These are phyloP conservation scores for Penstemon eatonii DNA, from an alignment of 257 asterid species.

Conservation along the genomic window DNA sequence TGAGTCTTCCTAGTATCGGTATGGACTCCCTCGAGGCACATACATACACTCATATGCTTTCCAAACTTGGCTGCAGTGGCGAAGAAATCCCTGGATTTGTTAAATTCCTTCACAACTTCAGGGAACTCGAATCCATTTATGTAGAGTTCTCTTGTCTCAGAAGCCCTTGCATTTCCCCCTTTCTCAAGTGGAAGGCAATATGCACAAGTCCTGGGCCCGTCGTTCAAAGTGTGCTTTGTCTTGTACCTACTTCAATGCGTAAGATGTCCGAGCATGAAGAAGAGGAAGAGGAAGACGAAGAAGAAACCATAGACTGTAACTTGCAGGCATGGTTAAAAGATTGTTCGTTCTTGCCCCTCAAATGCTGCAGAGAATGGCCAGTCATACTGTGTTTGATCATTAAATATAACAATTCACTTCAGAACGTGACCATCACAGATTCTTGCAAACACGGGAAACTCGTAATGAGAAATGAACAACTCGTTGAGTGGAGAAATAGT, in stretches of 20 bases:
- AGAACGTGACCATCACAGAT: slow-evolving; percentile 21
- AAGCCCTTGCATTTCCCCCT: slow-evolving; percentile 3
- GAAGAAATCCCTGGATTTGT: slow-evolving; percentile 25
- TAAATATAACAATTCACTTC: slow-evolving; percentile 18
- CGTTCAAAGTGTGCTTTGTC: slow-evolving; percentile 12
- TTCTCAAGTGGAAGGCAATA: slow-evolving; percentile 20
- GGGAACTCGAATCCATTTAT: slow-evolving; percentile 26
- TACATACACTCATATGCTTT: background rate
- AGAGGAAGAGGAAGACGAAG: background rate
- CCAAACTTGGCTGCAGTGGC: background rate
- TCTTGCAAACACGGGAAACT: slow-evolving; percentile 12
- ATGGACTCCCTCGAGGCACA: background rate
- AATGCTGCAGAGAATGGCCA: slow-evolving; percentile 19
- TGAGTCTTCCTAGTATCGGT: slow-evolving; percentile 24
- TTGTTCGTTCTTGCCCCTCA: background rate
- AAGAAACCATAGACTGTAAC: background rate
- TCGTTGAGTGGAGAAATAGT: slow-evolving; percentile 23
- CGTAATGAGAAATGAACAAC: slow-evolving; percentile 18
- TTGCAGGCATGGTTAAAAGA: background rate
- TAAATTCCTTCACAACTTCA: slow-evolving; percentile 31
- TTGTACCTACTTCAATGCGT: slow-evolving; percentile 2
- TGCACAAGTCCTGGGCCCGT: background rate
- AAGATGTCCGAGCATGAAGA: background rate
- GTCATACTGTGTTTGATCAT: slow-evolving; percentile 22
- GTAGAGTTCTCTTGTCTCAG: slow-evolving; percentile 25